Evolutionary conservation across 2,329 filamentous ascomycete species (phyloP).

Genomic region (Didymosphaeria variabile): DNA sequence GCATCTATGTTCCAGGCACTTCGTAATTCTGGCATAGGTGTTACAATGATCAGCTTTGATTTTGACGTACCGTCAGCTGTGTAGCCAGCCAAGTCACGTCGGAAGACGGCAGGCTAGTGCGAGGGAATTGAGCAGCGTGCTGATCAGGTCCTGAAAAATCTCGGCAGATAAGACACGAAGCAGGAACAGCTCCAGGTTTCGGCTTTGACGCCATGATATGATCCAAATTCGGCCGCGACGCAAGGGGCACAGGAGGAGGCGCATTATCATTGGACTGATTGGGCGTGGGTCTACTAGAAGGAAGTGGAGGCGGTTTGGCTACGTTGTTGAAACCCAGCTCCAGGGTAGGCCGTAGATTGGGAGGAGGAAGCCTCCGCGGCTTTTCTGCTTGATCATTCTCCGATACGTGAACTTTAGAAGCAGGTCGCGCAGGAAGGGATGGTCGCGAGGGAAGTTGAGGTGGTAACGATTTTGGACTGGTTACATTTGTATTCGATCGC

Average conservation of each 20-base stretch:
- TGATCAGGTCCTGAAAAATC: constrained; percentile 86
- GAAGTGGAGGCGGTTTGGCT: constrained; percentile 41
- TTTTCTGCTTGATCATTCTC: constrained; percentile 27
- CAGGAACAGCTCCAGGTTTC: constrained; percentile 31
- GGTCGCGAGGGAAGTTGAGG: constrained; percentile 41
- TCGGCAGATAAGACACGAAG: constrained; percentile 78
- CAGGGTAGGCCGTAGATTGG: constrained; percentile 56
- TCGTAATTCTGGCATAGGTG: not conserved
- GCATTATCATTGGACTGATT: constrained; percentile 24
- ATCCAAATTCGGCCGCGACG: constrained; percentile 66
- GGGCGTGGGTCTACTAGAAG: constrained; percentile 31
- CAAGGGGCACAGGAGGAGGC: constrained; percentile 63
- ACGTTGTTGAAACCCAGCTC: constrained; percentile 56
- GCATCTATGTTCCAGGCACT: not conserved
- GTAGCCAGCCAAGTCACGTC: constrained; percentile 78
- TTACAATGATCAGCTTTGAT: not conserved
- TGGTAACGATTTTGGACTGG: constrained; percentile 33
- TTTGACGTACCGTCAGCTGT: constrained; percentile 67
- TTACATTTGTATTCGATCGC: constrained; percentile 43
- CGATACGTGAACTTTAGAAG: constrained; percentile 20
- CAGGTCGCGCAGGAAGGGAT: constrained; percentile 32
- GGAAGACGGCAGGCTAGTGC: constrained; percentile 73
- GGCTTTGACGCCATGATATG: constrained; percentile 60
- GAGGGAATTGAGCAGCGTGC: constrained; percentile 80
- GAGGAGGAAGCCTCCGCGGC: constrained; percentile 45